These are phyloP conservation scores for Paramecium biaurelia DNA, from an alignment of 73 alveolate genomes.

Conservation along the genomic window DNA sequence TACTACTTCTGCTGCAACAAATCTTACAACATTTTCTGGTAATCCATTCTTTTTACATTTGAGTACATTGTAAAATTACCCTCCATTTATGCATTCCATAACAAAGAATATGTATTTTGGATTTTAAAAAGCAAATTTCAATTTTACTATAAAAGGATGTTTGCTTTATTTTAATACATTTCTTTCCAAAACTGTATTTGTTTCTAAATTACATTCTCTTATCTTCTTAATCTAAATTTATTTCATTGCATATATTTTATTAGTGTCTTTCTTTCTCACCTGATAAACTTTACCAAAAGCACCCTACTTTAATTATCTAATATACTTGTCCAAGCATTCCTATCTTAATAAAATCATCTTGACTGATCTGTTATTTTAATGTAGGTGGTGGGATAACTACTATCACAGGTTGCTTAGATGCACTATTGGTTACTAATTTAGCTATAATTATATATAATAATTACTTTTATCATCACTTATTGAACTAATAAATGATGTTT, in stretches of 20 bases:
- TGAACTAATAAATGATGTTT: neutral
- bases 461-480: neutral
- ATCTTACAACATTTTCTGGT: conserved; percentile 60
- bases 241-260: conserved; percentile 88
- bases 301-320: conserved; percentile 73
- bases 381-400: neutral
- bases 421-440: neutral
- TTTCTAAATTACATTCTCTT: conserved; percentile 74
- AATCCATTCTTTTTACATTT: conserved; percentile 42
- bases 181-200: conserved; percentile 88
- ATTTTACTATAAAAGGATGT: conserved; percentile 87
- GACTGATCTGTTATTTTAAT: neutral
- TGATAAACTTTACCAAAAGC: conserved; percentile 92
- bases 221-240: conserved; percentile 80
- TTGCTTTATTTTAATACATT: conserved; percentile 78
- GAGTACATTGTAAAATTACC: conserved; percentile 49
- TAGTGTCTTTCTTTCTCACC: conserved; percentile 80
- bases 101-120: conserved; percentile 85
- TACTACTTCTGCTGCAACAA: conserved; percentile 62
- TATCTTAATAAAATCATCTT: neutral
- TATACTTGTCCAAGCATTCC: conserved; percentile 4
- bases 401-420: neutral
- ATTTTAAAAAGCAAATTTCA: conserved; percentile 85
- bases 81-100: conserved; percentile 71
- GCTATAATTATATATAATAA: neutral